phyloP scores from a whole-genome alignment of 78 protist species.

The Dictyostelium discoideum region dicty_2.7 NC_007089.4:2590501-2591000 shows the following conservation, averaged over 20 bases:
- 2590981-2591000: conserved; percentile 32
- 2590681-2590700: neutral
- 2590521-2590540: conserved; percentile 32
- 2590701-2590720: too few relatives aligned
- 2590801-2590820: conserved; percentile 90
- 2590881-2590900: conserved; percentile 94
- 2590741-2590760: conserved; percentile 49
- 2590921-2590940: conserved; percentile 96
- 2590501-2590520: conserved; percentile 88
- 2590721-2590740: neutral
- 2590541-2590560: conserved; percentile 88
- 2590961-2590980: neutral
- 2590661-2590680: neutral
- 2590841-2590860: conserved; percentile 94
- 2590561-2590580: conserved; percentile 89
- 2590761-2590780: conserved; percentile 92
- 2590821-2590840: conserved; percentile 94
- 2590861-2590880: conserved; percentile 94
- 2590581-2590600: conserved; percentile 23
- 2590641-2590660: conserved; percentile 85
- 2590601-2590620: conserved; percentile 73
- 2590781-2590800: conserved; percentile 92
- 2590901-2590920: conserved; percentile 91
- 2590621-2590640: conserved; percentile 92
- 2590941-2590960: conserved; percentile 94